A percentile compares a stretch with the other conserved stretches of the same genome.
These are phyloP conservation scores for Diospyros lotus DNA, from an alignment of 148 eudicot genomes.

Conservation along the genomic window DNA sequence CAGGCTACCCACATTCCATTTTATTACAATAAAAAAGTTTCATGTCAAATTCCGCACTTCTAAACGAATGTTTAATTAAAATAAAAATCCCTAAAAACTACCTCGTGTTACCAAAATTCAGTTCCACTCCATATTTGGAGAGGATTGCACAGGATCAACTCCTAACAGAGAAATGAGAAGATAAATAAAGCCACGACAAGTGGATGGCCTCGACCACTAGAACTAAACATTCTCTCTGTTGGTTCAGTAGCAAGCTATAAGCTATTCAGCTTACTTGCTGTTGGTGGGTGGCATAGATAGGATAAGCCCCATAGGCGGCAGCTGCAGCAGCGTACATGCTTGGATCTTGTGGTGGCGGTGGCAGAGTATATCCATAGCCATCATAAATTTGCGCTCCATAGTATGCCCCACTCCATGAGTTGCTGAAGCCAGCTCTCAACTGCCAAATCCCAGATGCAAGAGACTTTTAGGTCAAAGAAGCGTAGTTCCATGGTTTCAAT, in stretches of 20 bases:
- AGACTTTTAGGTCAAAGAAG: no score
- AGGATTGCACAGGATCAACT: constrained; percentile 44
- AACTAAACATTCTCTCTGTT: constrained; percentile 12
- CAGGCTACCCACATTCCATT: neutral
- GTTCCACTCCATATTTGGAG: constrained; percentile 53
- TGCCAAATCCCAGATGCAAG: constrained; percentile 23
- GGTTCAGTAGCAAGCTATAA: neutral
- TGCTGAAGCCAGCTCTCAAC: constrained; percentile 68
- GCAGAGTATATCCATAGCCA: constrained; percentile 70
- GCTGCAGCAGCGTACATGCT: constrained; percentile 69
- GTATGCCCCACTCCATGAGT: constrained; percentile 77
- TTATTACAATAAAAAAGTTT: constrained; percentile 37
- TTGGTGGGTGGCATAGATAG: constrained; percentile 66
- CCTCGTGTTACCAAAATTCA: constrained; percentile 63
- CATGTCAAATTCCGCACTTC: constrained; percentile 27
- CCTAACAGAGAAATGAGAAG: constrained; percentile 30
- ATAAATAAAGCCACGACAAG: constrained; percentile 25
- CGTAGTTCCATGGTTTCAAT: no score
- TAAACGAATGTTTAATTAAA: constrained; percentile 30
- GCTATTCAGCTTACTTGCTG: constrained; percentile 68
- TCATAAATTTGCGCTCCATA: constrained; percentile 78
- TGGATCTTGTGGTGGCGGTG: constrained; percentile 85
- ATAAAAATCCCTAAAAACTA: constrained; percentile 24
- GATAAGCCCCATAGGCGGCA: constrained; percentile 78
- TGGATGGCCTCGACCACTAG: neutral